These are phyloP conservation scores for Xylaria sp. DNA, from an alignment of 2,329 filamentous ascomycete genomes.

Conservation along the genomic window DNA sequence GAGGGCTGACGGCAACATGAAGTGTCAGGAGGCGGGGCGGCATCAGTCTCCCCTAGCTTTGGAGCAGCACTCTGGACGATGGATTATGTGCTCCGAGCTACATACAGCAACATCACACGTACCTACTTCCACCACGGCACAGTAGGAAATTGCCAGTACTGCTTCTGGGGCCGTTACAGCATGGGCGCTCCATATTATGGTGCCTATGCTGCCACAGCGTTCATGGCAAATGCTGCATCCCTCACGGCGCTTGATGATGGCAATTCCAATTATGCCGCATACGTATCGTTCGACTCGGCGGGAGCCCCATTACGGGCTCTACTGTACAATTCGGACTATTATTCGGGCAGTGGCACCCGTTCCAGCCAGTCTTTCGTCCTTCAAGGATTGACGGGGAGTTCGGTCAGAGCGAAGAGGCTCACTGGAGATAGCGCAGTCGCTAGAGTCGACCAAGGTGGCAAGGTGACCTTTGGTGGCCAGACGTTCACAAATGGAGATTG, in stretches of 20 bases:
- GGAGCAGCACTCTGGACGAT: slow-evolving; percentile 64
- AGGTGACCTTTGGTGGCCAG: slow-evolving; percentile 59
- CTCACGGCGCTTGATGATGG: slow-evolving; percentile 59
- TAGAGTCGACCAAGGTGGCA: slow-evolving; percentile 57
- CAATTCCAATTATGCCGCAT: slow-evolving; percentile 57
- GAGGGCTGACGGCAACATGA: slow-evolving; percentile 2
- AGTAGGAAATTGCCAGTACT: slow-evolving; percentile 59
- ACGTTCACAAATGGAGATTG: slow-evolving; percentile 60
- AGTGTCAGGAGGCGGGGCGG: slow-evolving; percentile 55
- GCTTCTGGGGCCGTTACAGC: slow-evolving; percentile 53
- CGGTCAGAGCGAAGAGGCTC: slow-evolving; percentile 56
- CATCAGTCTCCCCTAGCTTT: slow-evolving; percentile 57
- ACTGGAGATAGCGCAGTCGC: slow-evolving; percentile 57
- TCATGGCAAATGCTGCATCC: slow-evolving; percentile 56
- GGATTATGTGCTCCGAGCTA: slow-evolving; percentile 56
- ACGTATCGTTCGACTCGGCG: slow-evolving; percentile 56
- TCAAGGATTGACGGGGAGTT: slow-evolving; percentile 53
- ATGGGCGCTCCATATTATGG: slow-evolving; percentile 65
- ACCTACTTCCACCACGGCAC: slow-evolving; percentile 65
- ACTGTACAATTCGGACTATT: slow-evolving; percentile 61
- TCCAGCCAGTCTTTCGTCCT: slow-evolving; percentile 55
- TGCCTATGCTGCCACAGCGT: slow-evolving; percentile 59
- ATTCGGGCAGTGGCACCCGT: slow-evolving; percentile 49
- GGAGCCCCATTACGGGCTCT: slow-evolving; percentile 53
- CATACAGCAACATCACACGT: slow-evolving; percentile 53